Evolutionary conservation across 805 yeast genomes (phyloP).

Genomic region (Lachancea mirantina): DNA sequence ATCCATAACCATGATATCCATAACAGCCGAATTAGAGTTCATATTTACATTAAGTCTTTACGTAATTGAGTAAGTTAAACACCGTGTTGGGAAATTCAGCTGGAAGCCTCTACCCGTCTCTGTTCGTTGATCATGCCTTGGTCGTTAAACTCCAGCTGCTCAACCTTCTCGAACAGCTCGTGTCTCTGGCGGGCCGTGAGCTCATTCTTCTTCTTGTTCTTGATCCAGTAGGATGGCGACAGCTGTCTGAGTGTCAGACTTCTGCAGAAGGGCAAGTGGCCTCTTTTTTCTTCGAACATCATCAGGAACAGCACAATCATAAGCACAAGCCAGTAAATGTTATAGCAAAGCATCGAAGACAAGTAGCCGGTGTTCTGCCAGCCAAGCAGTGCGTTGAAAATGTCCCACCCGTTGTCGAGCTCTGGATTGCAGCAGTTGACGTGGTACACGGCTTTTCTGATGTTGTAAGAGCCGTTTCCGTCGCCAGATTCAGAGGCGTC

Average conservation of each 20-base stretch:
- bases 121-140: conserved; percentile 33
- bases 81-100: too few species aligned
- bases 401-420: conserved; percentile 91
- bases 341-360: conserved; percentile 86
- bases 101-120: too few species aligned
- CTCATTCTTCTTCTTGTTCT: conserved; percentile 57
- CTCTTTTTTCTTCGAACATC: conserved; percentile 77
- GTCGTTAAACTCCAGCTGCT: conserved; percentile 31
- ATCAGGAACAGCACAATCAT: conserved; percentile 50
- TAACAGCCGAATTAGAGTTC: too few species aligned
- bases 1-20: too few species aligned
- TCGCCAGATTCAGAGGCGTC: conserved; percentile 89
- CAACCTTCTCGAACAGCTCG: conserved; percentile 42
- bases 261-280: conserved; percentile 69
- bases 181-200: conserved; percentile 46
- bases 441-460: conserved; percentile 80
- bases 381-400: conserved; percentile 87
- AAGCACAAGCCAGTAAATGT: conserved; percentile 75
- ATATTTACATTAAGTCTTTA: too few species aligned
- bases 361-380: conserved; percentile 97
- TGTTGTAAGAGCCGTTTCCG: conserved; percentile 93
- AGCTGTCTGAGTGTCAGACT: conserved; percentile 40
- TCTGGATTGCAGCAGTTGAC: conserved; percentile 97
- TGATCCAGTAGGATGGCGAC: conserved; percentile 69
- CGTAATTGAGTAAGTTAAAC: too few species aligned